Conservation (phyloP, 1,284 basidiomycete species). For the Microbotryum scabiosae region DNA sequence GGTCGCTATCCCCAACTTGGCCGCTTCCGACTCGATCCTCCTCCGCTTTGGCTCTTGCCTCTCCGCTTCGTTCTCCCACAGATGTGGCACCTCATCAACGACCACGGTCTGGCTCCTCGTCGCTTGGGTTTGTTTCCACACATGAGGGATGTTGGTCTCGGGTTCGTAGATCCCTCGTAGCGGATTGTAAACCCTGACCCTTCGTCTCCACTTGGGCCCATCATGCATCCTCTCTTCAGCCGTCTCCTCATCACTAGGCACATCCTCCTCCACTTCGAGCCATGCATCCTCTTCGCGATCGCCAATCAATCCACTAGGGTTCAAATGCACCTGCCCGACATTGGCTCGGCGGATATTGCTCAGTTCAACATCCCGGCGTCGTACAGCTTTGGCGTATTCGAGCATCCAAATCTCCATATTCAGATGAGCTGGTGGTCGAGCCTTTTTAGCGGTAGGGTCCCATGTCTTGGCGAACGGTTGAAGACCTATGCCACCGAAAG, state of each 20-base stretch:
- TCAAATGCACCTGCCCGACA: constrained; percentile 24
- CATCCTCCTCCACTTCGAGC: constrained; percentile 34
- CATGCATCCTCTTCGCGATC: constrained; percentile 24
- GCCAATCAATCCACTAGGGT: constrained; percentile 10
- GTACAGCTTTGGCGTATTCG: constrained; percentile 58
- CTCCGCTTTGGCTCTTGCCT: not conserved
- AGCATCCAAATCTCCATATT: constrained; percentile 83
- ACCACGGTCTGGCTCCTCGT: constrained; percentile 8
- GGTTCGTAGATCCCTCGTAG: constrained; percentile 33
- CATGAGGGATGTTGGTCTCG: constrained; percentile 33
- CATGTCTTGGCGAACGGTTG: constrained; percentile 75
- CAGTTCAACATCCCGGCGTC: constrained; percentile 58
- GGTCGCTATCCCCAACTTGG: no score
- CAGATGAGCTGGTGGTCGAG: constrained; percentile 41
- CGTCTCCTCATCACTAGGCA: constrained; percentile 32
- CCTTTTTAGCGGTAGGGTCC: constrained; percentile 55
- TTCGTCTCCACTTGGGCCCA: constrained; percentile 13
- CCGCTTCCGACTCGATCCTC: no score
- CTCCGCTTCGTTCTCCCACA: constrained; percentile 12
- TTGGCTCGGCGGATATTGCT: constrained; percentile 50
- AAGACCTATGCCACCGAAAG: constrained; percentile 67
- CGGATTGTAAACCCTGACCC: constrained; percentile 25
- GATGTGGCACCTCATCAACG: constrained; percentile 16
- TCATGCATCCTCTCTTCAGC: constrained; percentile 12
- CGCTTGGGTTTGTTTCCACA: constrained; percentile 32